Evolutionary conservation across 2,329 filamentous ascomycete species (phyloP).

Genomic region (Mycosphaerelloides madeirae): DNA sequence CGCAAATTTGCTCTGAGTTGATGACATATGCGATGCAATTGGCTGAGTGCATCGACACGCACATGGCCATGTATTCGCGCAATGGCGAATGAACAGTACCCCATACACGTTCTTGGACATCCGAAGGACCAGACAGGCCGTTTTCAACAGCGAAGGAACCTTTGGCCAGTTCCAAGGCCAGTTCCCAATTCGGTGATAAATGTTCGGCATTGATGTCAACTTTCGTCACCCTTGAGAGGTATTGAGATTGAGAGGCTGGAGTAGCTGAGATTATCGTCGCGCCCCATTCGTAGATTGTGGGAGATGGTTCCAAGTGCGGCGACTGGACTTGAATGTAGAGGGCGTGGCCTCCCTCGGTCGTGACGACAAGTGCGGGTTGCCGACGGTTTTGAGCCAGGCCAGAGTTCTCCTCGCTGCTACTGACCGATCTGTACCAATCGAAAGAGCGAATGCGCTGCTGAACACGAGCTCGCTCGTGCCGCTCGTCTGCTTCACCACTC

Average conservation of each 20-base stretch:
- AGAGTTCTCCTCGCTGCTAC: slow-evolving; percentile 5
- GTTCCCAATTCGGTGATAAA: slow-evolving; percentile 41
- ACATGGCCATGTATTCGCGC: slow-evolving; percentile 46
- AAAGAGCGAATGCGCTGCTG: slow-evolving; percentile 39
- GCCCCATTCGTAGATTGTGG: slow-evolving; percentile 13
- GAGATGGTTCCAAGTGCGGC: slow-evolving; percentile 31
- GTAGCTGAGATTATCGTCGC: slow-evolving; percentile 22
- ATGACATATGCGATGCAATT: slow-evolving; percentile 55
- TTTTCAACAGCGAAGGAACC: too few species aligned
- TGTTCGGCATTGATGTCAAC: slow-evolving; percentile 9
- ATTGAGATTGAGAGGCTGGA: slow-evolving; percentile 28
- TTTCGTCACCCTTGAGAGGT: slow-evolving; percentile 20
- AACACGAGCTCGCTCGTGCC: slow-evolving; percentile 24
- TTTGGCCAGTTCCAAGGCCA: slow-evolving; percentile 41
- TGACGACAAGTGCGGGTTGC: slow-evolving; percentile 29
- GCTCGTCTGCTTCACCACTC: slow-evolving; percentile 19
- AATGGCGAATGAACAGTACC: slow-evolving; percentile 48
- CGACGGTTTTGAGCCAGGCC: slow-evolving; percentile 1
- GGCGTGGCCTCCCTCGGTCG: slow-evolving; percentile 41
- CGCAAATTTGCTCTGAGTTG: slow-evolving; percentile 37
- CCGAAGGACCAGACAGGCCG: slow-evolving; percentile 3
- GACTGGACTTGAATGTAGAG: slow-evolving; percentile 35
- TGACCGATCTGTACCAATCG: slow-evolving; percentile 34
- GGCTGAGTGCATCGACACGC: slow-evolving; percentile 51
- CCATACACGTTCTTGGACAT: slow-evolving; percentile 50